phyloP scores from a whole-genome alignment of 176 grass and related monocot species.

The Tuctoria greenei region DNA sequence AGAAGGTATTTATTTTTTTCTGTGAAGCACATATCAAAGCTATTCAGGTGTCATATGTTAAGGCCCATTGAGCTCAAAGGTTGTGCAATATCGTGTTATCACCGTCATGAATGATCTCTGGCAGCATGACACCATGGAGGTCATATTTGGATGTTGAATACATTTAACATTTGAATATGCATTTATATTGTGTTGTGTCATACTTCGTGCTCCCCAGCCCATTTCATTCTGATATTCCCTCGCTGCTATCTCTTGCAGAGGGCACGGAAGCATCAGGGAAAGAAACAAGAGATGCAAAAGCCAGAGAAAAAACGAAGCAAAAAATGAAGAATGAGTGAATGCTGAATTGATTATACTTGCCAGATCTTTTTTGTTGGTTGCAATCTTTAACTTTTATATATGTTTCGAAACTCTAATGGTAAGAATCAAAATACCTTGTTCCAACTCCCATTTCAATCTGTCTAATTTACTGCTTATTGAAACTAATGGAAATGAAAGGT shows the following conservation, averaged over 20 bases:
- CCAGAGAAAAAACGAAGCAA: conserved; percentile 55
- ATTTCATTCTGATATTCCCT: conserved; percentile 1
- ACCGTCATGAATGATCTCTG: no score
- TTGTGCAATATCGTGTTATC: neutral
- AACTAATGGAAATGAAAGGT: neutral
- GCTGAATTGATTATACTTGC: neutral
- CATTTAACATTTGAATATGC: neutral
- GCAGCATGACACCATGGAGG: neutral
- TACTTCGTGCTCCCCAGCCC: neutral
- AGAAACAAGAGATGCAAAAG: conserved; percentile 35
- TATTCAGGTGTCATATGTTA: conserved; percentile 17
- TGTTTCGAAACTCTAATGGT: neutral
- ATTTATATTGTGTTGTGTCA: conserved; percentile 6
- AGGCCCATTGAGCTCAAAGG: neutral
- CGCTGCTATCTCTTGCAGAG: conserved; percentile 28
- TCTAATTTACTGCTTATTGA: neutral
- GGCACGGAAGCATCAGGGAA: neutral
- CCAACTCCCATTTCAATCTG: neutral
- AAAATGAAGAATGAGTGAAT: conserved; percentile 31
- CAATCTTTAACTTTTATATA: neutral
- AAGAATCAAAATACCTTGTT: neutral
- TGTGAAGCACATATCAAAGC: conserved; percentile 34
- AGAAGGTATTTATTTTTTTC: conserved; percentile 59
- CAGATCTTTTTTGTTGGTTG: neutral
- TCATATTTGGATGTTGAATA: neutral